These are phyloP conservation scores for Kwoniella sp. DNA, from an alignment of 768 basidiomycete species.

Conservation along the genomic window DNA sequence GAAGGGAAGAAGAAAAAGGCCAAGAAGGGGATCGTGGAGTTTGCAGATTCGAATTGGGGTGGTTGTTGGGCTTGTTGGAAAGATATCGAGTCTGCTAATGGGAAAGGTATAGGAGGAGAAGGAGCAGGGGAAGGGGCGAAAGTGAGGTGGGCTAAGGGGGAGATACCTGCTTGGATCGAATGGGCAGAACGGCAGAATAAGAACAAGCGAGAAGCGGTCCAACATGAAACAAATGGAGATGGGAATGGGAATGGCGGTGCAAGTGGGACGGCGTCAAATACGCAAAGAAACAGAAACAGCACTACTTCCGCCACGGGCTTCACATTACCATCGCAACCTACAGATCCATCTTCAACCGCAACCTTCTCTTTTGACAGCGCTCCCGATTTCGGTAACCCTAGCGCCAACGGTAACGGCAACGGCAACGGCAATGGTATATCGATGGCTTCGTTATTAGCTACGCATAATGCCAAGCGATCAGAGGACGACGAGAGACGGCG, in stretches of 20 bases:
- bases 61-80: constrained; percentile 53
- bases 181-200: constrained; percentile 35
- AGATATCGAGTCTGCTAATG: constrained; percentile 28
- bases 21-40: constrained; percentile 46
- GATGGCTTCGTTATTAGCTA: constrained; percentile 37
- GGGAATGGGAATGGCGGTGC: too few relatives aligned
- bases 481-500: constrained; percentile 12
- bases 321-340: not conserved
- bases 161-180: constrained; percentile 40
- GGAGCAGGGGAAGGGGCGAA: constrained; percentile 42
- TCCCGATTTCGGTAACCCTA: constrained; percentile 24
- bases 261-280: too few relatives aligned
- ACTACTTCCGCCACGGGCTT: not conserved
- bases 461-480: constrained; percentile 20
- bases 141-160: constrained; percentile 44
- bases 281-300: constrained; percentile 8
- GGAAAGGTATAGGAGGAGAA: constrained; percentile 19
- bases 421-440: constrained; percentile 16
- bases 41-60: constrained; percentile 47
- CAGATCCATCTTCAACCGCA: not conserved
- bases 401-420: not conserved
- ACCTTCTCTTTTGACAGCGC: constrained; percentile 5
- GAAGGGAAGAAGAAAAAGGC: constrained; percentile 37
- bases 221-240: too few relatives aligned
- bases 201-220: too few relatives aligned